These are phyloP conservation scores for Venturia effusa DNA, from an alignment of 2,329 filamentous ascomycete genomes.

Conservation along the genomic window DNA sequence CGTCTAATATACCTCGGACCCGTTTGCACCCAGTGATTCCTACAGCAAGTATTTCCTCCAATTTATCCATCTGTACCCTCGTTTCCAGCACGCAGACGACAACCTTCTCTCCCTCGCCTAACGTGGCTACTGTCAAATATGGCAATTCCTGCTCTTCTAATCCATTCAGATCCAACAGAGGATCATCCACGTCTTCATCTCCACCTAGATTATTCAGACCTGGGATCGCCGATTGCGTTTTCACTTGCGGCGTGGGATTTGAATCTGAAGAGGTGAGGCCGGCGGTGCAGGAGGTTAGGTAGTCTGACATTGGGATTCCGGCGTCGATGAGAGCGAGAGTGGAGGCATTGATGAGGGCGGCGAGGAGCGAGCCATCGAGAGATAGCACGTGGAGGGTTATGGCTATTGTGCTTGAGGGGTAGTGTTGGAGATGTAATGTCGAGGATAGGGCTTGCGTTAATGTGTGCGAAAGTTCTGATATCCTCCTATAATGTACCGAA, in stretches of 20 bases:
- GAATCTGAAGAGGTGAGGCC: slow-evolving; percentile 56
- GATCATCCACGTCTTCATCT: slow-evolving; percentile 57
- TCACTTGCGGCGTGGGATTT: slow-evolving; percentile 22
- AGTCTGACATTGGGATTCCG: slow-evolving; percentile 89
- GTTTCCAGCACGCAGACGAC: slow-evolving; percentile 73
- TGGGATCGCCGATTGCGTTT: slow-evolving; percentile 21
- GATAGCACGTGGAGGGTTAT: slow-evolving; percentile 79
- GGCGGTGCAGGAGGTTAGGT: slow-evolving; percentile 78
- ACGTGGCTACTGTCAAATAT: slow-evolving; percentile 73
- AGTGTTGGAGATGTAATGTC: slow-evolving; percentile 75
- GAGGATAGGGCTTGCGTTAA: slow-evolving; percentile 66
- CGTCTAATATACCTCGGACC: slow-evolving; percentile 70
- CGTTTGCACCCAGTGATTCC: slow-evolving; percentile 87
- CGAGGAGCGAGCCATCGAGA: slow-evolving; percentile 81
- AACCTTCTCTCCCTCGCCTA: slow-evolving; percentile 63
- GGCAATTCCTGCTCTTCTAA: slow-evolving; percentile 82
- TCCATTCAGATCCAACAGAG: slow-evolving; percentile 67
- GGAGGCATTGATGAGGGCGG: slow-evolving; percentile 80
- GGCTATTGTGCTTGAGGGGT: slow-evolving; percentile 75
- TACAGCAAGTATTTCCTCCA: slow-evolving; percentile 90
- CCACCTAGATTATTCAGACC: slow-evolving; percentile 20
- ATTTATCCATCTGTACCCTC: slow-evolving; percentile 64
- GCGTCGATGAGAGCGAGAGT: slow-evolving; percentile 90
- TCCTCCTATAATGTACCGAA: slow-evolving; percentile 45
- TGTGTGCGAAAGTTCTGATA: slow-evolving; percentile 68